Conservation (phyloP, 345 rosid species). For the Cardamine resedifolia region DNA sequence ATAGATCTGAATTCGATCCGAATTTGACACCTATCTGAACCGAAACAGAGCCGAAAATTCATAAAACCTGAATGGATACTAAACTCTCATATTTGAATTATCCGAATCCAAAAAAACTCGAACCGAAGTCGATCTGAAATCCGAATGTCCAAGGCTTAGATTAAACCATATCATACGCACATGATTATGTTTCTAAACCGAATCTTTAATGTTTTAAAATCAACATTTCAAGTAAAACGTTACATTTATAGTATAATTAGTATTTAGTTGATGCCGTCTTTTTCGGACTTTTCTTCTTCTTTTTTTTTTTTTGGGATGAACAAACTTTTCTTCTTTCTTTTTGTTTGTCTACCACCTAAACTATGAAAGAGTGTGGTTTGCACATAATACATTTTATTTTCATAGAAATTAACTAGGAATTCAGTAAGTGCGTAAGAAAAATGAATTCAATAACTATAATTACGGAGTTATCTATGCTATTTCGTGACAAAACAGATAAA, state of each 20-base stretch:
- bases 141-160: too few relatives aligned
- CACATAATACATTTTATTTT: background rate
- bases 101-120: too few relatives aligned
- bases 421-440: background rate
- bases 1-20: too few relatives aligned
- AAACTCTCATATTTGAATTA: too few relatives aligned
- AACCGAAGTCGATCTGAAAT: too few relatives aligned
- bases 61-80: too few relatives aligned
- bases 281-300: background rate
- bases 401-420: background rate
- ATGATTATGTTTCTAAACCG: constrained; percentile 19
- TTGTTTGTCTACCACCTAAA: background rate
- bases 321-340: background rate
- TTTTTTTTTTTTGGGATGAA: background rate
- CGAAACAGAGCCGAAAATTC: too few relatives aligned
- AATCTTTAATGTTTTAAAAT: constrained; percentile 8
- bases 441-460: background rate
- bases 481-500: background rate
- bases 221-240: constrained; percentile 23
- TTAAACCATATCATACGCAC: constrained; percentile 14
- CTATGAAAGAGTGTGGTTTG: background rate
- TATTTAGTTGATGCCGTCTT: background rate
- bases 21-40: too few relatives aligned
- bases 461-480: background rate
- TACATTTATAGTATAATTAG: background rate